Base-by-base conservation (phyloP, 345 rosid genomes). In the Melastoma malabathricum region DNA sequence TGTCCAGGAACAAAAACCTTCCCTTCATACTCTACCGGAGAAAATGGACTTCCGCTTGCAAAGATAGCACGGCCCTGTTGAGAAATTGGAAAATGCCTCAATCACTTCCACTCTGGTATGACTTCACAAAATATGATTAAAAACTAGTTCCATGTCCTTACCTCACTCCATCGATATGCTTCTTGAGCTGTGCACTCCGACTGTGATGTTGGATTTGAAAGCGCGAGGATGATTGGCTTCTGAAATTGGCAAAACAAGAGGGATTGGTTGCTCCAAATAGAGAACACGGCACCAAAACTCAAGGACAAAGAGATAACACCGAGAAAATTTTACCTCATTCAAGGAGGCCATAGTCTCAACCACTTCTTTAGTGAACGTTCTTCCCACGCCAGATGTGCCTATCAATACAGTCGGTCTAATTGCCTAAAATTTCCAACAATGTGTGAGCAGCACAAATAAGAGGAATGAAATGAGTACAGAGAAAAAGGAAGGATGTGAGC, bases 181-280 rank as follows among this genome's bases (percentile, higher is more conserved):
- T 92, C 95, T 72, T 87, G 83, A 12, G 95, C 97, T n/a, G 90
- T 93, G 55, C 99, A 88, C 67, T 93, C 95, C 1, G 97, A 84
- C 23, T 93, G 95, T 34, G 97, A 74, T 52, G 99, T 93, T 1
- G 99, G 99, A 58, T 88, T 93, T 44, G 99, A 93, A 16, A 93
- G 84, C 56, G 99, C 94, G 71, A 93, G 68, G 58, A 93, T 79
- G 49, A 93, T 61, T 13, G 99, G 99, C 72, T 77, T 93, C 97
- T 92, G 84, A 66, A 38, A 44, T 15, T 8, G 20, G 20, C 10
- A 10, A 22, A 27, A 43, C 10, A 22, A 60, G 59, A n/a, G 48
- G 48, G 18, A 48, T 5, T 0, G 15, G 13, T 29, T 0, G 20
- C 15, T 57, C 3, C 46, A 12, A 16, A 19, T 4, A 6, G 10